phyloP scores from a whole-genome alignment of 1,139 yeast species.

The Yamadazyma blattariae region DNA sequence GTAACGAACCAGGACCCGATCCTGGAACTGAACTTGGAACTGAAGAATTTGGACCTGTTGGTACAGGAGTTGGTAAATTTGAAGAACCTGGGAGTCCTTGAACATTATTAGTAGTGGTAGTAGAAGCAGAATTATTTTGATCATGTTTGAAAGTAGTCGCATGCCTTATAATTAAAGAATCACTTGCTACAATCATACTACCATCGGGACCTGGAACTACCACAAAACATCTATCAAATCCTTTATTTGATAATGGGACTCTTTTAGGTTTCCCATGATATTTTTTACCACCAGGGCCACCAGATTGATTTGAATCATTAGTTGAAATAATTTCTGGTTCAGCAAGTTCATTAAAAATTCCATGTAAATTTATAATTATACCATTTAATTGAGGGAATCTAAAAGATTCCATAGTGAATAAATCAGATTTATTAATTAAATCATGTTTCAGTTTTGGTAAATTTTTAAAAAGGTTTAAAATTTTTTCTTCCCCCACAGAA shows the following conservation, averaged over 20 bases:
- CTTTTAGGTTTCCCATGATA: slow-evolving; percentile 26
- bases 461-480: slow-evolving; percentile 56
- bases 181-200: slow-evolving; percentile 79
- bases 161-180: slow-evolving; percentile 67
- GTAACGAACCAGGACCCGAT: slow-evolving; percentile 5
- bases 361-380: slow-evolving; percentile 76
- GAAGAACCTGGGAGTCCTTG: slow-evolving; percentile 6
- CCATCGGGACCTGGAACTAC: slow-evolving; percentile 72
- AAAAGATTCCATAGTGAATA: slow-evolving; percentile 78
- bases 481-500: slow-evolving; percentile 69
- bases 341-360: slow-evolving; percentile 69
- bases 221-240: slow-evolving; percentile 88
- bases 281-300: slow-evolving; percentile 22
- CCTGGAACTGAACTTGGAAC: slow-evolving; percentile 9
- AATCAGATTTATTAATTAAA: slow-evolving; percentile 56
- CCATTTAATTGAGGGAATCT: slow-evolving; percentile 72
- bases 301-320: slow-evolving; percentile 15
- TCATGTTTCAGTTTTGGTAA: slow-evolving; percentile 78
- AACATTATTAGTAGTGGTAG: too few species aligned
- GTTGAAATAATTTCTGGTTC: slow-evolving; percentile 40
- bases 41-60: slow-evolving; percentile 3
- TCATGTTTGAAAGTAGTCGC: slow-evolving; percentile 53
- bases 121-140: slow-evolving; percentile 6
- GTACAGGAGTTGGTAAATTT: slow-evolving; percentile 1
- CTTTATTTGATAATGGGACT: slow-evolving; percentile 54